Evolutionary conservation across 345 rosid genomes (phyloP), one percentile per base, ranked within the genome.

Genomic region (Acer campestre): DNA sequence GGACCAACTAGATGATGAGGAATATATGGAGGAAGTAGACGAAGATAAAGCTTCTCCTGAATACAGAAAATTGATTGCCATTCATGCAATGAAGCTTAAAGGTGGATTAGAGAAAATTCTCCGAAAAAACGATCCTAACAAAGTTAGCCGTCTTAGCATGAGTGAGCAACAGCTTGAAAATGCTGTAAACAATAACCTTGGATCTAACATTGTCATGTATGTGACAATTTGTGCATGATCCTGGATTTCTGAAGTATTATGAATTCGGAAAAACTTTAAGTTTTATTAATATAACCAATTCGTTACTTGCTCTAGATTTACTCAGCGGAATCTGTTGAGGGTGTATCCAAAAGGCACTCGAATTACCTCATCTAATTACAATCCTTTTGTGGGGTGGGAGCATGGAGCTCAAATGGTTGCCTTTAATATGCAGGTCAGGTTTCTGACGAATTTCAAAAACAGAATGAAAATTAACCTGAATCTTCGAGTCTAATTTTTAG

Each of bases 361-460:
- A 10, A 74, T 95, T 7, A 73, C 82, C 78, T 95, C 99, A 35
- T 91, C 99, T 11, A 95, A 95, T 77, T 95, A 93, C 85, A 81
- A 91, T 79, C 98, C 99, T 17, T 80, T 89, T 4, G 58, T 91
- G 59, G 97, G 98, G 25, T 96, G 98, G 98, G 90, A 81, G 81
- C 94, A 91, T 74, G 99, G 97, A 80, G 99, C 99, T 85, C 99
- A 96, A 83, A 94, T 96, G 99, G 98, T 96, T 77, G 99, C 99
- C 70, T 96, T 94, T 73, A 96, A 96, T 79, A 96, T 96, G 98
- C 99, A 96, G 91, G 98, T 95, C 74, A 78, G 68, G 63, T 27
- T 20, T 4, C 58, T 16, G n/a, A 53, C 2, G 3, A 53, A 14
- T 53, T 53, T 53, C 58, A 53, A 53, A 53, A 53, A 6, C n/a